These are phyloP conservation scores for Arxiozyma telluris DNA, from an alignment of 1,139 yeast genomes.

Conservation along the genomic window DNA sequence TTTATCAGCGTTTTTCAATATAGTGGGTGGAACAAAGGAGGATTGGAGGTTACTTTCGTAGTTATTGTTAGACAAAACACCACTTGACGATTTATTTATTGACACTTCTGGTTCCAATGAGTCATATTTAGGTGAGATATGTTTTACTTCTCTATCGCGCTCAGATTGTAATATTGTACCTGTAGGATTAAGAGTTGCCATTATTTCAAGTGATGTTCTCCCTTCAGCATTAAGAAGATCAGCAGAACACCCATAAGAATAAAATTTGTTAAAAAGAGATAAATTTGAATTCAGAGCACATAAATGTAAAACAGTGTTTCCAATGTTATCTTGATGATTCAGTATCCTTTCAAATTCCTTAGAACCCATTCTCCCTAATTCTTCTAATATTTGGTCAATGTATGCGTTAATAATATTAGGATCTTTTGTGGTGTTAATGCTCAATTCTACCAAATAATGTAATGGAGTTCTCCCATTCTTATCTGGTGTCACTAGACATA, in stretches of 20 bases:
- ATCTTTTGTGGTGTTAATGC: constrained; percentile 44
- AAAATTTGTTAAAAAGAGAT: constrained; percentile 25
- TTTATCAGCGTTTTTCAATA: neutral
- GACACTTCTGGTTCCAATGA: neutral
- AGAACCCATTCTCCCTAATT: constrained; percentile 32
- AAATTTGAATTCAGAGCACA: constrained; percentile 36
- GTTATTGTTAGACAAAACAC: neutral
- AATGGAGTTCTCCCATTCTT: constrained; percentile 65
- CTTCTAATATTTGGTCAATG: constrained; percentile 32
- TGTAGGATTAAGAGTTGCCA: constrained; percentile 23
- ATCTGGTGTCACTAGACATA: constrained; percentile 65
- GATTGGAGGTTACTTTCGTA: neutral
- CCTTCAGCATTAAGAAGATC: constrained; percentile 24
- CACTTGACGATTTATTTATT: neutral
- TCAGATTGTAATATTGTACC: constrained; percentile 17
- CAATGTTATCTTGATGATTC: constrained; percentile 60
- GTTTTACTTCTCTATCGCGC: neutral
- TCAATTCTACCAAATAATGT: constrained; percentile 60
- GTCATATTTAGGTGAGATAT: neutral
- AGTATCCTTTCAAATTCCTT: constrained; percentile 51
- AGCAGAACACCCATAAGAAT: constrained; percentile 27
- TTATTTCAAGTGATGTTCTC: constrained; percentile 25
- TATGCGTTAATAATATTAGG: constrained; percentile 34
- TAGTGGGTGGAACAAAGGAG: neutral
- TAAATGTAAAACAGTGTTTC: constrained; percentile 60